Conservation (phyloP, 495 filamentous ascomycete genomes). For the Aspergillus avenaceus region DNA sequence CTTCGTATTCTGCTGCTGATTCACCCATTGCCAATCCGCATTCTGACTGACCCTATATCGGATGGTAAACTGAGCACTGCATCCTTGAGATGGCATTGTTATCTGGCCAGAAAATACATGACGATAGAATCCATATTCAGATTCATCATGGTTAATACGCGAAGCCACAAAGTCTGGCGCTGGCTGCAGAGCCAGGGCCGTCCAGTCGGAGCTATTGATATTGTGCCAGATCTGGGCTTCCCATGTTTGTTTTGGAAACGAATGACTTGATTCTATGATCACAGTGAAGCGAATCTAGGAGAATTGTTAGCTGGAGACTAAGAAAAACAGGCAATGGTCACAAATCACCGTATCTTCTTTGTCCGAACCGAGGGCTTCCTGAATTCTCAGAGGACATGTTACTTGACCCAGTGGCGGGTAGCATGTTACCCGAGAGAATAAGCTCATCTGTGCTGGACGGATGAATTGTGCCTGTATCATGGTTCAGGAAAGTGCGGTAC, state of each 20-base stretch:
- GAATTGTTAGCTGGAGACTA: too few species aligned
- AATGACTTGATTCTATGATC: slow-evolving; percentile 61
- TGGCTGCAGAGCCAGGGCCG: slow-evolving; percentile 29
- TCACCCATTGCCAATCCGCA: slow-evolving; percentile 71
- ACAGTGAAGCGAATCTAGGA: slow-evolving; percentile 59
- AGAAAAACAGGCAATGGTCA: too few species aligned
- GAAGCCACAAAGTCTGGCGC: slow-evolving; percentile 18
- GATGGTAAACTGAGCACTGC: slow-evolving; percentile 63
- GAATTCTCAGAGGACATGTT: slow-evolving; percentile 47
- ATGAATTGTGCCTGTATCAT: slow-evolving; percentile 30
- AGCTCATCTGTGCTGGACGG: slow-evolving; percentile 41
- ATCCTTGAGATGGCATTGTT: slow-evolving; percentile 25
- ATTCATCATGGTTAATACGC: slow-evolving; percentile 28
- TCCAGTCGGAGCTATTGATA: slow-evolving; percentile 36
- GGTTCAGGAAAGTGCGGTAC: too few species aligned
- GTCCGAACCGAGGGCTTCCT: slow-evolving; percentile 19
- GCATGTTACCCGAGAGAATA: slow-evolving; percentile 51
- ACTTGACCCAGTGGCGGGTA: slow-evolving; percentile 69
- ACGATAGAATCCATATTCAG: slow-evolving; percentile 23
- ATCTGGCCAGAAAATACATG: slow-evolving; percentile 36
- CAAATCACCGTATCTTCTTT: slow-evolving; percentile 30
- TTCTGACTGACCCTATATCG: slow-evolving; percentile 58
- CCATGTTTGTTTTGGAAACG: slow-evolving; percentile 56
- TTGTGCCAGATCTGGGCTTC: slow-evolving; percentile 78
- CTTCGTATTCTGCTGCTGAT: slow-evolving; percentile 52